Conservation (phyloP, 1,139 yeast species). For the Nadsonia commutata region DNA sequence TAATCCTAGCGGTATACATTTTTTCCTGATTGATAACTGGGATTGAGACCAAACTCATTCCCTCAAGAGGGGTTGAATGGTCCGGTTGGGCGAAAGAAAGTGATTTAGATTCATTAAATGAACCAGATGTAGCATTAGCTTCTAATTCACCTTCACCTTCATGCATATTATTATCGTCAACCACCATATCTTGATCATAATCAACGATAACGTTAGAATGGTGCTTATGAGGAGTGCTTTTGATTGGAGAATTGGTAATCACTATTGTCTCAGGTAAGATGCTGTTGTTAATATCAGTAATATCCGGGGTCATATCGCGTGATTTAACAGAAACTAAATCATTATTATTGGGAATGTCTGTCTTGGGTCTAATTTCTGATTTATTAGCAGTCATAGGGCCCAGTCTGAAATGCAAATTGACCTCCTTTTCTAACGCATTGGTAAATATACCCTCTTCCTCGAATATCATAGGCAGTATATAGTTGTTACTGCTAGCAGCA, state of each 20-base stretch:
- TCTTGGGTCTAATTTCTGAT: not conserved
- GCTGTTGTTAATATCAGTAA: slow-evolving; percentile 3
- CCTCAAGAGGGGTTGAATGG: not conserved
- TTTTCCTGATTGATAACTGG: not conserved
- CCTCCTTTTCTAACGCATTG: slow-evolving; percentile 24
- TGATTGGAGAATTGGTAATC: slow-evolving; percentile 1
- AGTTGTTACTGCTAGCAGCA: too few relatives aligned
- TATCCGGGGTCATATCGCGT: slow-evolving; percentile 2
- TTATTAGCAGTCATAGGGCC: not conserved
- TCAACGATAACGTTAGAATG: too few relatives aligned
- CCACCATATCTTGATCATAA: not conserved
- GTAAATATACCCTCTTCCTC: slow-evolving; percentile 26
- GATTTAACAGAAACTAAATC: not conserved
- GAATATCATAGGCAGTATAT: slow-evolving; percentile 23
- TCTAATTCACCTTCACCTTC: not conserved
- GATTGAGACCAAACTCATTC: not conserved
- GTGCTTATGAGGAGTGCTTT: not conserved
- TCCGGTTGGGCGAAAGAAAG: not conserved
- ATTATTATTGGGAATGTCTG: not conserved
- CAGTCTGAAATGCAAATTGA: slow-evolving; percentile 9
- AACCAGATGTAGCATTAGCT: not conserved
- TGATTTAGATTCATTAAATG: not conserved
- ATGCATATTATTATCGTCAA: not conserved
- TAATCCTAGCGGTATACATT: slow-evolving; percentile 1
- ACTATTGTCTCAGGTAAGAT: slow-evolving; percentile 6